Base-by-base conservation (phyloP, 345 rosid genomes). In the Eucalyptus sideroxylon region DNA sequence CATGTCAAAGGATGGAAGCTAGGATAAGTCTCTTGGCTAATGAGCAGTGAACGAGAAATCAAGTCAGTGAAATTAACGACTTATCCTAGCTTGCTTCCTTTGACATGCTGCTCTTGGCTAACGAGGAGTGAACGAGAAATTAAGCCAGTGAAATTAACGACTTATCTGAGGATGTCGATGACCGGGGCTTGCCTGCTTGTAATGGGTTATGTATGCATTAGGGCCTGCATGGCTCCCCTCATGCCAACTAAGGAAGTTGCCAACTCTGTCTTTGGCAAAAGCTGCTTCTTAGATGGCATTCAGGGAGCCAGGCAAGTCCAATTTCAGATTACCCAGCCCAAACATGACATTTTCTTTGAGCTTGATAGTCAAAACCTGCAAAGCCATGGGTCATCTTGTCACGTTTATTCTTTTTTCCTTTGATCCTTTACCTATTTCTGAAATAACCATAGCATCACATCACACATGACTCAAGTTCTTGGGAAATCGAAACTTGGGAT, bases 221-320 rank as follows among this genome's bases (percentile, higher is more conserved):
- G 47, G 85, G 89, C 93, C 94, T 94, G 95, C 95, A 7, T 92
- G 95, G 90, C 95, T 92, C 94, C 94, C 93, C 89, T 92, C 67
- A 94, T 90, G 95, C 95, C 95, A 94, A 87, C 83, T 94, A 92
- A 31, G 89, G 92, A 91, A 90, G 85, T 69, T 87, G 93, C 92
- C 93, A 91, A 90, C 91, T 56, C 40, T 88, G 89, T 90, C 47
- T 77, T 40, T 77, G 85, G 85, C 85, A 77, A 77, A 93, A 17
- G 91, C 90, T 89, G 92, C 94, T 92, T 89, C 93, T 87, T 86
- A 94, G 87, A 89, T 94, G 95, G 95, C 95, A 94, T 94, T 91
- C 95, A 94, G 95, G 95, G 95, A 94, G 95, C 95, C 95, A 94
- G 95, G 94, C 95, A 93, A 94, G 72, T 45, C 88, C 85, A 77